These are phyloP conservation scores for Aspergillus uvarum DNA, from an alignment of 2,329 filamentous ascomycete species.

Conservation along the genomic window DNA sequence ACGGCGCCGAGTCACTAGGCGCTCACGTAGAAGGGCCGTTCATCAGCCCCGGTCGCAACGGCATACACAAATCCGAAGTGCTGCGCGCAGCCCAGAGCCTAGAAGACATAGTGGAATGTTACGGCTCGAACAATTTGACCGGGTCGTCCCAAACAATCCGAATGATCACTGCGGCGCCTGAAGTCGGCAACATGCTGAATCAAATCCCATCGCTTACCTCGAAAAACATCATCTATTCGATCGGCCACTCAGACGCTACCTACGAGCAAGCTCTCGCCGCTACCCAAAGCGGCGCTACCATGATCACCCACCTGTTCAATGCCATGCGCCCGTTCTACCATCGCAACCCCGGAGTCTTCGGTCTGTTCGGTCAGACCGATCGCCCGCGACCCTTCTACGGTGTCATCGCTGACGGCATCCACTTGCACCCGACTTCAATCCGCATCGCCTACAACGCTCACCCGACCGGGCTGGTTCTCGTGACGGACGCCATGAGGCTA, in stretches of 20 bases:
- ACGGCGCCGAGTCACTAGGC: conserved; percentile 82
- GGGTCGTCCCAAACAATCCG: conserved; percentile 52
- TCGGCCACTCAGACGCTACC: conserved; percentile 83
- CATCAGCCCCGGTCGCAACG: conserved; percentile 77
- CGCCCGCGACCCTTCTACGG: conserved; percentile 70
- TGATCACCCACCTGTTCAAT: conserved; percentile 94
- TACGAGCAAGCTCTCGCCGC: conserved; percentile 77
- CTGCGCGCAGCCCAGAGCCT: conserved; percentile 65
- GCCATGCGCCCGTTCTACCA: conserved; percentile 89
- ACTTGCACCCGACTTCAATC: conserved; percentile 82
- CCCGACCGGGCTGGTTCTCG: conserved; percentile 79
- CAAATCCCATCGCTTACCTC: conserved; percentile 66
- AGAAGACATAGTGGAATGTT: conserved; percentile 52
- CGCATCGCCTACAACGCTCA: conserved; percentile 88
- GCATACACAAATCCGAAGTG: conserved; percentile 75
- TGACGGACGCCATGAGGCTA: conserved; percentile 89
- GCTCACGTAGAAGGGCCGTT: conserved; percentile 93
- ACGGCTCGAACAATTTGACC: conserved; percentile 68
- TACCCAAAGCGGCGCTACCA: conserved; percentile 72
- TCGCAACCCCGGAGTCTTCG: conserved; percentile 87
- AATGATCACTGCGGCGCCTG: conserved; percentile 84
- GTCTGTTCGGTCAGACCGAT: conserved; percentile 70
- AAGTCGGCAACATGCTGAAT: conserved; percentile 68
- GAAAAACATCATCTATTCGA: conserved; percentile 70
- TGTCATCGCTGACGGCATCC: conserved; percentile 86